Evolutionary conservation across 23 red algal genomes (phyloP).

Genomic region (Gracilaria gracilis): DNA sequence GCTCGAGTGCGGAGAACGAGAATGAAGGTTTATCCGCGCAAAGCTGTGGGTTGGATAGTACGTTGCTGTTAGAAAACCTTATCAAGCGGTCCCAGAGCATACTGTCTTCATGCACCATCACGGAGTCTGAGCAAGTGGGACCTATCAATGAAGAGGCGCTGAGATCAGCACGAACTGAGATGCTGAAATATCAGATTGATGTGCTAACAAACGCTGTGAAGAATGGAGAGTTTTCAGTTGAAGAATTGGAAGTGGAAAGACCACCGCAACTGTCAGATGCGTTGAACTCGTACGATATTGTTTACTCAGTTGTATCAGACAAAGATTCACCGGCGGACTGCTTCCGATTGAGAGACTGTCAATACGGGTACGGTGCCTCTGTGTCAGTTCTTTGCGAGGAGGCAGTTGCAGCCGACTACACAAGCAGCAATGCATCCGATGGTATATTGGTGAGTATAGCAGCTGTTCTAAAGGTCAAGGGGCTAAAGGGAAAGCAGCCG

Average conservation of each 20-base stretch:
- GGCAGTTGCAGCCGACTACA: background rate
- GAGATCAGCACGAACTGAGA: background rate
- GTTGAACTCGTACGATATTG: slow-evolving; percentile 34
- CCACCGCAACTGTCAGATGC: slow-evolving; percentile 22
- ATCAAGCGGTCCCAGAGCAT: background rate
- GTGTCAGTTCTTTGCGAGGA: background rate
- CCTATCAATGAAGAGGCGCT: background rate
- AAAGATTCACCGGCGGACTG: background rate
- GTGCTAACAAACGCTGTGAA: slow-evolving; percentile 4
- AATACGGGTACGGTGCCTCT: slow-evolving; percentile 9
- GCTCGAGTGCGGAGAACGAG: background rate
- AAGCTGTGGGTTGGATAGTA: background rate
- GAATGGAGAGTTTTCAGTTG: background rate
- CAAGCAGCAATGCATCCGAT: background rate
- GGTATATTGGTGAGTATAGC: slow-evolving; percentile 14
- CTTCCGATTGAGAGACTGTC: slow-evolving; percentile 8
- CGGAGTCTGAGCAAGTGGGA: background rate
- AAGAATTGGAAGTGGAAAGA: background rate
- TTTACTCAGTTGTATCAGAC: background rate
- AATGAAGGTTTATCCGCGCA: background rate
- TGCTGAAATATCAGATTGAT: slow-evolving; percentile 6
- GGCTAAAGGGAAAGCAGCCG: background rate
- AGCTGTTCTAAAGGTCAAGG: slow-evolving; percentile 24
- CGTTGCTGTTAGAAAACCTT: background rate
- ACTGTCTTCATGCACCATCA: background rate